These are phyloP conservation scores for Boletus patriciae DNA, from an alignment of 768 basidiomycete species.

Conservation along the genomic window DNA sequence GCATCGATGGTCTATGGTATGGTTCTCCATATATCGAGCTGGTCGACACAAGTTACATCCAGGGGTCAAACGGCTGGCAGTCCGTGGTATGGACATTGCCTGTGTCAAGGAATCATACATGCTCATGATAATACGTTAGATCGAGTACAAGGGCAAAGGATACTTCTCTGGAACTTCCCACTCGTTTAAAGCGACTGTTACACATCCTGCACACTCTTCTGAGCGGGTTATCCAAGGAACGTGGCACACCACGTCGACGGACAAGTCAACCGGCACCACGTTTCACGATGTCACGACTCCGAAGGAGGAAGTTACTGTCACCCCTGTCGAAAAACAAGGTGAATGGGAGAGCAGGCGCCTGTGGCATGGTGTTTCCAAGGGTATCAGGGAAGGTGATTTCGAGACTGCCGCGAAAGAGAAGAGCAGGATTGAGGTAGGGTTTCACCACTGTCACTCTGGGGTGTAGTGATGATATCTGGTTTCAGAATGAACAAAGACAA, in stretches of 20 bases:
- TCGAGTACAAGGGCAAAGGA: slow-evolving; percentile 96
- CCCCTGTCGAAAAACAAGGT: slow-evolving; percentile 60
- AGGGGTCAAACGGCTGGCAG: slow-evolving; percentile 59
- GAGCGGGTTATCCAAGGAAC: slow-evolving; percentile 68
- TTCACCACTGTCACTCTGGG: too few species aligned
- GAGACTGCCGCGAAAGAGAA: slow-evolving; percentile 90
- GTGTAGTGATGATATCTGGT: not conserved
- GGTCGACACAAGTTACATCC: slow-evolving; percentile 77
- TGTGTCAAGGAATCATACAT: not conserved
- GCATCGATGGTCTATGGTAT: slow-evolving; percentile 93
- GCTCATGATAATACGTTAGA: slow-evolving; percentile 46
- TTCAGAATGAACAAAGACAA: slow-evolving; percentile 89
- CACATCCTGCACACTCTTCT: slow-evolving; percentile 47
- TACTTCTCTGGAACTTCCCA: slow-evolving; percentile 95
- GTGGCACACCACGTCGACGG: slow-evolving; percentile 72
- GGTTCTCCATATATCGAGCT: slow-evolving; percentile 93
- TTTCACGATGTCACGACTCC: slow-evolving; percentile 78
- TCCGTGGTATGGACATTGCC: slow-evolving; percentile 41
- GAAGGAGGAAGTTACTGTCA: slow-evolving; percentile 74
- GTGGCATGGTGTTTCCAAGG: slow-evolving; percentile 86
- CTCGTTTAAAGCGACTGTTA: slow-evolving; percentile 82
- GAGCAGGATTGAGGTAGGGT: slow-evolving; percentile 79
- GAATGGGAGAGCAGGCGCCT: slow-evolving; percentile 85
- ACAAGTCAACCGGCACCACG: slow-evolving; percentile 40
- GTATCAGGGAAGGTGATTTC: slow-evolving; percentile 89